A percentile compares a stretch with the other conserved stretches of the same genome.
These are phyloP conservation scores for Diaporthe vaccinii DNA, from an alignment of 2,329 filamentous ascomycete species.

Conservation along the genomic window DNA sequence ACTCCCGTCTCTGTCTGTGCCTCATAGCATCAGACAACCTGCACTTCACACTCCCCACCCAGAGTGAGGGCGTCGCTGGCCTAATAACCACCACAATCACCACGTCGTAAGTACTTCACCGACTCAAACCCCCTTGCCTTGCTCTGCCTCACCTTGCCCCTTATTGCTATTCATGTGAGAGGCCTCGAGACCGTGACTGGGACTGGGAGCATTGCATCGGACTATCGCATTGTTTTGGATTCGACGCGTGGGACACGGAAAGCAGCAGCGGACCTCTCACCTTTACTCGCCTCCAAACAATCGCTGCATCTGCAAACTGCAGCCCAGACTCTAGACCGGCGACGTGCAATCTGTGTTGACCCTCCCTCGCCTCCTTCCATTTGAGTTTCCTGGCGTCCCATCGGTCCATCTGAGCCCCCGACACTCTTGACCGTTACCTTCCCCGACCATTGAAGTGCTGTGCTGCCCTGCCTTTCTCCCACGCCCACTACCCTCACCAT, in stretches of 20 bases:
- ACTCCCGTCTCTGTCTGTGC: slow-evolving; percentile 9
- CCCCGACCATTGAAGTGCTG: neutral
- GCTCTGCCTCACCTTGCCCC: neutral
- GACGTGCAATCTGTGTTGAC: neutral
- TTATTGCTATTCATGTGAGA: neutral
- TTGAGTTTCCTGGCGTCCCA: slow-evolving; percentile 30
- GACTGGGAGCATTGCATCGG: slow-evolving; percentile 8
- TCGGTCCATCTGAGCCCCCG: slow-evolving; percentile 23
- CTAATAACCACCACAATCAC: neutral
- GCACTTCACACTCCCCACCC: neutral
- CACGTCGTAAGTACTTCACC: slow-evolving; percentile 14
- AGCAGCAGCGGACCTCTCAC: neutral
- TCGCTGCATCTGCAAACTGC: neutral
- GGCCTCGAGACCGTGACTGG: neutral
- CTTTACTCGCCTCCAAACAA: slow-evolving; percentile 1
- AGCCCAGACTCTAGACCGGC: neutral
- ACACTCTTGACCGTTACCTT: neutral
- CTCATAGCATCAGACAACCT: slow-evolving; percentile 8
- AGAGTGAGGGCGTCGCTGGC: neutral
- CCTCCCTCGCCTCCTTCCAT: slow-evolving; percentile 12
- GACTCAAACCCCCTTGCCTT: neutral
- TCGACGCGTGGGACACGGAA: slow-evolving; percentile 29
- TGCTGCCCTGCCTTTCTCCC: neutral
- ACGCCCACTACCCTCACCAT: neutral
- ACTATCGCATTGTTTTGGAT: slow-evolving; percentile 32